phyloP scores from a whole-genome alignment of 495 filamentous ascomycete species.

The Lepraria neglecta region DNA sequence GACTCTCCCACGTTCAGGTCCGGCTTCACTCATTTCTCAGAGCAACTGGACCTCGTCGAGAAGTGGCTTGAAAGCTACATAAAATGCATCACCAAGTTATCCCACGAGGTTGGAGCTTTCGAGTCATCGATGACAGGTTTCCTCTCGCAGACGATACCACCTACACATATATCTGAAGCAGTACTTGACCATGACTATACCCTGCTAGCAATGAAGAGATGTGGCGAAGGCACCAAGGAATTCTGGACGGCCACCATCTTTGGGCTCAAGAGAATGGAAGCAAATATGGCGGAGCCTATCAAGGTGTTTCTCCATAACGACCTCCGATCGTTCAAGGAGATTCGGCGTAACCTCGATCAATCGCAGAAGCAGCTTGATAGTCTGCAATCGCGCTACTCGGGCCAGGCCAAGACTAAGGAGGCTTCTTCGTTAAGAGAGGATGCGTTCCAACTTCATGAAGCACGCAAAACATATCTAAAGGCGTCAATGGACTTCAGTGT shows the following conservation, averaged over 20 bases:
- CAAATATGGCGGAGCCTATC: conserved; percentile 72
- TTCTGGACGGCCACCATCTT: conserved; percentile 73
- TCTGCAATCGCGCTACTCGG: conserved; percentile 68
- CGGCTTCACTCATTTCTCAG: conserved; percentile 77
- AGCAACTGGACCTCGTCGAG: conserved; percentile 87
- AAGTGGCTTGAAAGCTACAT: conserved; percentile 88
- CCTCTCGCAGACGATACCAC: conserved; percentile 61
- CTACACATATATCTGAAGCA: conserved; percentile 65
- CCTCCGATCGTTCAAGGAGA: conserved; percentile 65
- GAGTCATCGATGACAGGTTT: conserved; percentile 68
- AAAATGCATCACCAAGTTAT: conserved; percentile 69
- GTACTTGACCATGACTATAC: conserved; percentile 95
- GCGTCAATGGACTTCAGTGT: conserved; percentile 91
- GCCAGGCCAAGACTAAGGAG: conserved; percentile 88
- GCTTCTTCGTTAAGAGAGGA: conserved; percentile 85
- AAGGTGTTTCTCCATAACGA: conserved; percentile 68
- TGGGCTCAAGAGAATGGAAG: conserved; percentile 67
- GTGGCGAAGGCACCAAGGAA: conserved; percentile 77
- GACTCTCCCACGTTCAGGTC: conserved; percentile 94
- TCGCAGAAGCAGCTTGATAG: conserved; percentile 78
- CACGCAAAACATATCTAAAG: conserved; percentile 82
- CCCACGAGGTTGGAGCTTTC: conserved; percentile 62
- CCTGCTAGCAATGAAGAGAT: conserved; percentile 71
- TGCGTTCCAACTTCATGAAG: conserved; percentile 92
- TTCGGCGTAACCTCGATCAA: conserved; percentile 64